Evolutionary conservation across 1,139 yeast species (phyloP).

Genomic region (Diutina sp.): DNA sequence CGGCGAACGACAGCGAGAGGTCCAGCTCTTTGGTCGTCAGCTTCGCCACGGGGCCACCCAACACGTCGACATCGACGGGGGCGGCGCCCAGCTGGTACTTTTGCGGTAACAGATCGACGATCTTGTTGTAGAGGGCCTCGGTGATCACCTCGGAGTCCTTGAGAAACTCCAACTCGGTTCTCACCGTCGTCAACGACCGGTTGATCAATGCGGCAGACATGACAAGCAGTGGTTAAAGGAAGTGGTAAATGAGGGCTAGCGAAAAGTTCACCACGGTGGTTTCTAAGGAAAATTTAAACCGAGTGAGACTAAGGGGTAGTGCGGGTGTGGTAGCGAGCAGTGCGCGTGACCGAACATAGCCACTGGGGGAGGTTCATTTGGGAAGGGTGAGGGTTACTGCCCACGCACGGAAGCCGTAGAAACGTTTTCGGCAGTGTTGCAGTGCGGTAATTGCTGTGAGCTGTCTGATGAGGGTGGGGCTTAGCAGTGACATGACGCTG

Average conservation of each 20-base stretch:
- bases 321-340: neutral
- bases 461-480: too few species aligned
- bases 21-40: slow-evolving; percentile 4
- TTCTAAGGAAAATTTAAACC: neutral
- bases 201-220: slow-evolving; percentile 56
- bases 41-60: slow-evolving; percentile 17
- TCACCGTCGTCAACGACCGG: slow-evolving; percentile 63
- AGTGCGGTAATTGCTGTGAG: too few species aligned
- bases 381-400: neutral
- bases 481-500: too few species aligned
- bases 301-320: neutral
- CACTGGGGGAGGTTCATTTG: neutral
- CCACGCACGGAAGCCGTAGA: too few species aligned
- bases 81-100: slow-evolving; percentile 43
- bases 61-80: slow-evolving; percentile 36
- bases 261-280: neutral
- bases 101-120: slow-evolving; percentile 42
- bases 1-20: neutral
- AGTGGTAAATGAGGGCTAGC: too few species aligned
- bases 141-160: slow-evolving; percentile 67
- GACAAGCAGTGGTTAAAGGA: neutral
- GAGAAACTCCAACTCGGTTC: slow-evolving; percentile 73
- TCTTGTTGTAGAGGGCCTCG: slow-evolving; percentile 39
- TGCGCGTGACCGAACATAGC: neutral
- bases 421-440: too few species aligned